Evolutionary conservation across 768 basidiomycete species (phyloP), one percentile per base, ranked within the genome.

Genomic region (Xerocomus brunneocitrinus): DNA sequence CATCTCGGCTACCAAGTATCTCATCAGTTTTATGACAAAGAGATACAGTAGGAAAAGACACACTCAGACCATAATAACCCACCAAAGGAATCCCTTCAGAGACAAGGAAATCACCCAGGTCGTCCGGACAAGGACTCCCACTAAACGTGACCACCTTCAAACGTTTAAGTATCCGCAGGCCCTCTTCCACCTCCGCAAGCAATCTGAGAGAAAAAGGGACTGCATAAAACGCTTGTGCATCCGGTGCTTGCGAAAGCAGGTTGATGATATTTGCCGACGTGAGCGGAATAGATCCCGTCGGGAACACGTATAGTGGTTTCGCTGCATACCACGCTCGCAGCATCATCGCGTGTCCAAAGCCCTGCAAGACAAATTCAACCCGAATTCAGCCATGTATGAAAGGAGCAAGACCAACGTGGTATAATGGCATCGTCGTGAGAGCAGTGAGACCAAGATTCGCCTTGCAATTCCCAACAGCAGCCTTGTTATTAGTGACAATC

Each of bases 41-140:
- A 24, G 2, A 49, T n/a, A 34, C 28, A 14, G 8, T 25, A 13
- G 39, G 7, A 44, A 42, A 36, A 4, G 28, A 69, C 72, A 56
- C 76, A 79, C 34, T 77, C 73, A 36, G 71, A 67, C 81, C 81
- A 59, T 78, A 80, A 47, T 73, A 69, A 9, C 75, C 73, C n/a
- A 78, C 70, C 10, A 83, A 67, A 24, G 74, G 76, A 6, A 82
- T 75, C 1, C 80, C 82, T 22, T 73, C 68, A 0, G 68, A 69
- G 5, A 74, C 74, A 9, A 82, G 71, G 36, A 75, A 68, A 51
- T 80, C 74, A 3, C 82, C 81, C 1, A 83, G 65, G 44, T 81
- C 79, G 38, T 79, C 73, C 38, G 82, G 79, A 41, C 80, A 71
- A 4, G 82, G 69, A 12, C 77, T 77, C 2, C 82, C 82, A 25